These are phyloP conservation scores for Ogataea dorogensis DNA, from an alignment of 805 yeast genomes.

Conservation along the genomic window DNA sequence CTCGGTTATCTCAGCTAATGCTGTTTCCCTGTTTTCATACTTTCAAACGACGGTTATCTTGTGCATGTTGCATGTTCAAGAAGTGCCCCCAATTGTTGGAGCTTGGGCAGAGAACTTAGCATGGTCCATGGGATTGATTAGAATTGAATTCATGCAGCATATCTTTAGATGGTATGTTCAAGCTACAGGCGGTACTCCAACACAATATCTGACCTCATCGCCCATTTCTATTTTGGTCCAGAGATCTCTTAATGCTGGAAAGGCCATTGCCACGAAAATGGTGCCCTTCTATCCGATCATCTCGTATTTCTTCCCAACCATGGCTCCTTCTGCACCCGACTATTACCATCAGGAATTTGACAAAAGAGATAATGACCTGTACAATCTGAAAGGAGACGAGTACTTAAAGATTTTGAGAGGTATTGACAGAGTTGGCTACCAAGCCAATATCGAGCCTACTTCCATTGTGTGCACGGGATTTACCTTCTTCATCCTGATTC, in stretches of 20 bases:
- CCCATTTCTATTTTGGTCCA: slow-evolving; percentile 74
- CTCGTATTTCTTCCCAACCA: slow-evolving; percentile 21
- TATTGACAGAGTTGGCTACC: slow-evolving; percentile 76
- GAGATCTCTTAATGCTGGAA: slow-evolving; percentile 43
- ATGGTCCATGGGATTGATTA: slow-evolving; percentile 92
- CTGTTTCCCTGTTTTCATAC: slow-evolving; percentile 78
- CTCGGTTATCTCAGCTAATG: slow-evolving; percentile 82
- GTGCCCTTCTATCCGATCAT: slow-evolving; percentile 21
- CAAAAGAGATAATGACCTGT: slow-evolving; percentile 26
- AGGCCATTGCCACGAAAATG: slow-evolving; percentile 11
- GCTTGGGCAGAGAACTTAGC: slow-evolving; percentile 91
- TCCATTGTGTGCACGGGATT: slow-evolving; percentile 83
- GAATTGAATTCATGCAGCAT: slow-evolving; percentile 76
- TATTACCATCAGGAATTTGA: slow-evolving; percentile 10
- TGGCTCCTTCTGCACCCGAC: slow-evolving; percentile 2
- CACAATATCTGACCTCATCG: slow-evolving; percentile 59
- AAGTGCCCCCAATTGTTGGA: slow-evolving; percentile 88
- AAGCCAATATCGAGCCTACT: slow-evolving; percentile 76
- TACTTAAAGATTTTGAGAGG: slow-evolving; percentile 77
- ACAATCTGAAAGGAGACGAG: slow-evolving; percentile 49
- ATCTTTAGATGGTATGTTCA: slow-evolving; percentile 83
- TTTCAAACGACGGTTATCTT: slow-evolving; percentile 87
- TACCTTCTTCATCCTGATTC: slow-evolving; percentile 78
- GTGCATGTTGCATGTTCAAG: slow-evolving; percentile 79
- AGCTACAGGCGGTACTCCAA: slow-evolving; percentile 85